Evolutionary conservation across 2,329 filamentous ascomycete species (phyloP).

Genomic region (Pseudopithomyces chartarum): DNA sequence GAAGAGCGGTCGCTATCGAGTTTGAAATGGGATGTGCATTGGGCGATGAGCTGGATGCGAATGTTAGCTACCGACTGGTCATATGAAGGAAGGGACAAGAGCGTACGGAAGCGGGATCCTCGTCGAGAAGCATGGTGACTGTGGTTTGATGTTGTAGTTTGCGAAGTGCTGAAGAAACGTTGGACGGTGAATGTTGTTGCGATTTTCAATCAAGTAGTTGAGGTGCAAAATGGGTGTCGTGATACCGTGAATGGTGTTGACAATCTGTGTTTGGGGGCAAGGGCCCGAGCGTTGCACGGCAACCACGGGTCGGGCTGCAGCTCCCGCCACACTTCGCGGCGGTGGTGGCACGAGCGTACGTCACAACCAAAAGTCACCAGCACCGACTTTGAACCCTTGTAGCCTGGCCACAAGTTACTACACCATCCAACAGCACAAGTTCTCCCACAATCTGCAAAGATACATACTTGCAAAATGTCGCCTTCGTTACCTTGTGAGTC

Average conservation of each 20-base stretch:
- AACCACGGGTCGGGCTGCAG: slow-evolving; percentile 23
- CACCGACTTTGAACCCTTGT: slow-evolving; percentile 20
- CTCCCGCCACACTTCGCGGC: slow-evolving; percentile 24
- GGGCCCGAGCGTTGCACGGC: slow-evolving; percentile 39
- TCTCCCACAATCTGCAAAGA: neutral
- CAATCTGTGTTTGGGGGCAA: slow-evolving; percentile 32
- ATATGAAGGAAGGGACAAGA: slow-evolving; percentile 4
- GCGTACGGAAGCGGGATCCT: slow-evolving; percentile 83
- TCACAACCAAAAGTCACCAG: slow-evolving; percentile 28
- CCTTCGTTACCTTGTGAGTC: slow-evolving; percentile 45
- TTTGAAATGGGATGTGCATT: slow-evolving; percentile 95
- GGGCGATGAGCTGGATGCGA: slow-evolving; percentile 76
- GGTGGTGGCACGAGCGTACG: slow-evolving; percentile 36
- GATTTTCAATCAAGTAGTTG: slow-evolving; percentile 2
- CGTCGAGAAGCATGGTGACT: slow-evolving; percentile 85
- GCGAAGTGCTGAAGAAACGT: neutral
- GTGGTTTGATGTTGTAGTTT: neutral
- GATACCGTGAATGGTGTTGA: slow-evolving; percentile 33
- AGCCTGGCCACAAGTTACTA: slow-evolving; percentile 9
- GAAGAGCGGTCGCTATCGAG: slow-evolving; percentile 85
- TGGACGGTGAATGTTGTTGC: neutral
- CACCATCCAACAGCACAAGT: neutral
- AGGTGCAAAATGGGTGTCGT: slow-evolving; percentile 14
- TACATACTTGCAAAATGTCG: slow-evolving; percentile 27
- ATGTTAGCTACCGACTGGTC: slow-evolving; percentile 18